Percentiles rank a stretch among this genome's conserved stretches.
These are phyloP conservation scores for Priceomyces medius DNA, from an alignment of 805 yeast species.

Conservation along the genomic window DNA sequence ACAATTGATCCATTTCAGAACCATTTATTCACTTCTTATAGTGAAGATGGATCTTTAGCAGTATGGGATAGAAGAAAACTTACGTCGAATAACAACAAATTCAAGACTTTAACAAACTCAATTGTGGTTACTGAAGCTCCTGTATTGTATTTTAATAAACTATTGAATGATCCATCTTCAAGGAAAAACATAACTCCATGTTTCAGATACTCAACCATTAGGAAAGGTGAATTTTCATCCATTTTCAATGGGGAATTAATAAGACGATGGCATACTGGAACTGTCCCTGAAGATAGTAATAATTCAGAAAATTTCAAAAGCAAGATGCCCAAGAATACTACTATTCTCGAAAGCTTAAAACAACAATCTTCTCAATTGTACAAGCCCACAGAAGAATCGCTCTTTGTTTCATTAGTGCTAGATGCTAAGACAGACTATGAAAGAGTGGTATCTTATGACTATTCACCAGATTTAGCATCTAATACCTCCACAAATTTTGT, in stretches of 20 bases:
- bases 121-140: slow-evolving; percentile 50
- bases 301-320: not conserved
- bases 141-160: slow-evolving; percentile 55
- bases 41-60: slow-evolving; percentile 82
- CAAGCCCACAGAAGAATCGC: slow-evolving; percentile 48
- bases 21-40: slow-evolving; percentile 66
- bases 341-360: slow-evolving; percentile 26
- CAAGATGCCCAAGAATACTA: slow-evolving; percentile 8
- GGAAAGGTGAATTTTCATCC: slow-evolving; percentile 74
- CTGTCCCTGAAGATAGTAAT: slow-evolving; percentile 39
- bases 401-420: slow-evolving; percentile 73
- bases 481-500: slow-evolving; percentile 63
- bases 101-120: slow-evolving; percentile 11
- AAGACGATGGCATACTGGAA: slow-evolving; percentile 77
- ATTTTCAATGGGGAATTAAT: slow-evolving; percentile 75
- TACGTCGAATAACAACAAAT: slow-evolving; percentile 22
- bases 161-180: slow-evolving; percentile 56
- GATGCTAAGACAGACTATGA: slow-evolving; percentile 77
- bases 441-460: slow-evolving; percentile 82
- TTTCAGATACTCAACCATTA: slow-evolving; percentile 63
- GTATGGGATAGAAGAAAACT: slow-evolving; percentile 78
- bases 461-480: slow-evolving; percentile 54
- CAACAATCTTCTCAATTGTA: slow-evolving; percentile 38
- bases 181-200: slow-evolving; percentile 63
- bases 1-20: slow-evolving; percentile 67